These are phyloP conservation scores for Polyporus arcularius DNA, from an alignment of 768 basidiomycete species.

Conservation along the genomic window DNA sequence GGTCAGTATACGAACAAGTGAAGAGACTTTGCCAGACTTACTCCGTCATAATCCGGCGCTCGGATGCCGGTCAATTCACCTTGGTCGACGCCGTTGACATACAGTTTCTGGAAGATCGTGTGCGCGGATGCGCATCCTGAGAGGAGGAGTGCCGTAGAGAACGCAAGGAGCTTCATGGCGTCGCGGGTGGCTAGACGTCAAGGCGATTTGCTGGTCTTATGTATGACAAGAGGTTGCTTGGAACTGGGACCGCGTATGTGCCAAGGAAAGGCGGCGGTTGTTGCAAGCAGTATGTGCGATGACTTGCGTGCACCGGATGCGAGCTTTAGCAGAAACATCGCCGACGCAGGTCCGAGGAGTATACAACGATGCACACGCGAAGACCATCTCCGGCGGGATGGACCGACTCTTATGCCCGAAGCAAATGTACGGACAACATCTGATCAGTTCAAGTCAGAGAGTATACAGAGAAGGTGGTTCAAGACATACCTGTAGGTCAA, in stretches of 20 bases:
- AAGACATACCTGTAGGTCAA: too few species aligned
- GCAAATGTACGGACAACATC: too few species aligned
- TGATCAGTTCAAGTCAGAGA: too few species aligned
- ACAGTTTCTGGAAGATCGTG: slow-evolving; percentile 55
- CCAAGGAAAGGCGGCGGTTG: too few species aligned
- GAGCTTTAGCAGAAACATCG: background rate
- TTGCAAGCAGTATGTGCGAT: too few species aligned
- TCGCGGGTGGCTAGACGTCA: background rate
- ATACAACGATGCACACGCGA: background rate
- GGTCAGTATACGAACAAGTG: background rate
- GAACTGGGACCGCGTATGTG: background rate
- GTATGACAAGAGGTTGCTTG: background rate
- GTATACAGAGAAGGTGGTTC: too few species aligned
- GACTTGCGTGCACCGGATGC: background rate
- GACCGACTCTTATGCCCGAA: too few species aligned
- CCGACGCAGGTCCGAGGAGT: background rate
- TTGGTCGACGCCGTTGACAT: slow-evolving; percentile 53
- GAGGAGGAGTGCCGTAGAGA: background rate
- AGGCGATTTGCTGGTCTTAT: background rate
- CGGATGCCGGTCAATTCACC: slow-evolving; percentile 47
- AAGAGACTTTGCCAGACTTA: slow-evolving; percentile 28
- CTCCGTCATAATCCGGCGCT: slow-evolving; percentile 48
- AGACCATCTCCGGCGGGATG: background rate
- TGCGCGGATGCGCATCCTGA: slow-evolving; percentile 40
- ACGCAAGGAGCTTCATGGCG: background rate